These are phyloP conservation scores for Trichoderma sp. DNA, from an alignment of 2,329 filamentous ascomycete genomes.

Conservation along the genomic window DNA sequence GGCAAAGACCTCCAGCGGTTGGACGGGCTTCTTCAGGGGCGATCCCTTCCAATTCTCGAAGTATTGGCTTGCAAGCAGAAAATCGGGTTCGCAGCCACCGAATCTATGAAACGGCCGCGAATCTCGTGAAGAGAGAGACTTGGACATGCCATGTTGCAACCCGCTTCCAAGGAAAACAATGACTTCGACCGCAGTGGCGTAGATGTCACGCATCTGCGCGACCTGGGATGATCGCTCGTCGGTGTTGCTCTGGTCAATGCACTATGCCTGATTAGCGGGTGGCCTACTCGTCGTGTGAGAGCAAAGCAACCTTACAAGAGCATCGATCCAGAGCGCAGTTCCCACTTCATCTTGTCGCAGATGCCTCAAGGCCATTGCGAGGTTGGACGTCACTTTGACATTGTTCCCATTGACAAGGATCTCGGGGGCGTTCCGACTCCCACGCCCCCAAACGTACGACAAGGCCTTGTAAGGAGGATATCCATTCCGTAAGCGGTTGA, in stretches of 20 bases:
- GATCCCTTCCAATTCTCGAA: not conserved
- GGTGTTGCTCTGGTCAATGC: slow-evolving; percentile 7
- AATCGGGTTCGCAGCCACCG: not conserved
- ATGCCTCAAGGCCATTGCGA: not conserved
- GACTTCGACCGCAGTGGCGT: not conserved
- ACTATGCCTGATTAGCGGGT: not conserved
- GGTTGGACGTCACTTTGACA: not conserved
- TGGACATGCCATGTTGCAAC: not conserved
- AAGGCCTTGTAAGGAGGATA: slow-evolving; percentile 4
- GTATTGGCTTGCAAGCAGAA: not conserved
- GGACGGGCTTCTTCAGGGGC: not conserved
- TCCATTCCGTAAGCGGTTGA: not conserved
- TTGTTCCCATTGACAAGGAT: not conserved
- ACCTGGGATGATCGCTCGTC: not conserved
- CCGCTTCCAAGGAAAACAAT: slow-evolving; percentile 1
- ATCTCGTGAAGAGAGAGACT: not conserved
- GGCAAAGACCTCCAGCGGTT: not conserved
- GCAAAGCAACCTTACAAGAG: not conserved
- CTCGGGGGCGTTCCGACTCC: not conserved
- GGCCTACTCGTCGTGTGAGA: not conserved
- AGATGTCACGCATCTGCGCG: slow-evolving; percentile 9
- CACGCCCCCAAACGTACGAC: slow-evolving; percentile 3
- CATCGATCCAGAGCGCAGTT: not conserved
- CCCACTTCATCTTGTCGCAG: not conserved
- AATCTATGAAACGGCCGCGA: not conserved